These are phyloP conservation scores for Fusarium agapanthi DNA, from an alignment of 2,329 filamentous ascomycete genomes.

Conservation along the genomic window DNA sequence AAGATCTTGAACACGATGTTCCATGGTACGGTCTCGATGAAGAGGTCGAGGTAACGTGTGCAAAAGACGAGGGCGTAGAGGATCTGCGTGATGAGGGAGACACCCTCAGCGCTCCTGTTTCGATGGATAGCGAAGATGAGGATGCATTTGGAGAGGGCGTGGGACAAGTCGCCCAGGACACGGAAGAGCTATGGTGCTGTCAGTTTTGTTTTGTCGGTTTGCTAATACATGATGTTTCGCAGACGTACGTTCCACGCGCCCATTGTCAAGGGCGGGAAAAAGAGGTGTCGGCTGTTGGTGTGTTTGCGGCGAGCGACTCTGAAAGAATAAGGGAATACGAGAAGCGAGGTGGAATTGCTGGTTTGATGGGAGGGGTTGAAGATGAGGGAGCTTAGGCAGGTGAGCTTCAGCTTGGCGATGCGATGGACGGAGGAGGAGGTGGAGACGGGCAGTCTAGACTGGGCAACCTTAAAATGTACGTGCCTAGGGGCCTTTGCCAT, in stretches of 20 bases:
- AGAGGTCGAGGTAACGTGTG: constrained; percentile 87
- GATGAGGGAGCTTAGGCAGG: constrained; percentile 18
- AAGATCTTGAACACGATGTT: constrained; percentile 89
- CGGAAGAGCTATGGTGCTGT: constrained; percentile 67
- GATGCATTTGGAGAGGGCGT: constrained; percentile 87
- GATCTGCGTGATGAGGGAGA: constrained; percentile 89
- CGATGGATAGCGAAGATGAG: constrained; percentile 90
- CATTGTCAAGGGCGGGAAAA: constrained; percentile 45
- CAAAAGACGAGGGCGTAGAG: constrained; percentile 89
- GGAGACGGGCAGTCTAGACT: constrained; percentile 11
- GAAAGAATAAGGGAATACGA: not conserved
- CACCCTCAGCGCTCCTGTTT: constrained; percentile 88
- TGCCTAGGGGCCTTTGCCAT: constrained; percentile 4
- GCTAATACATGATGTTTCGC: not conserved
- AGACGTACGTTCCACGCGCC: constrained; percentile 52
- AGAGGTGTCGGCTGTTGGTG: constrained; percentile 22
- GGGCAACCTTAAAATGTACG: constrained; percentile 1
- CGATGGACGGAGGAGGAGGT: constrained; percentile 32
- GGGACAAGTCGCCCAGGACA: constrained; percentile 83
- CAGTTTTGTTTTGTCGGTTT: not conserved
- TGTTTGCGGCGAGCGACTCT: not conserved
- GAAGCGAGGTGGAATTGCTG: not conserved
- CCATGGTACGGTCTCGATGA: constrained; percentile 66
- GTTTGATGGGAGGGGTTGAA: not conserved
- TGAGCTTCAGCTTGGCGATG: constrained; percentile 30